phyloP scores from a whole-genome alignment of 495 filamentous ascomycete genomes.

The Aspergillus panamensis region DNA sequence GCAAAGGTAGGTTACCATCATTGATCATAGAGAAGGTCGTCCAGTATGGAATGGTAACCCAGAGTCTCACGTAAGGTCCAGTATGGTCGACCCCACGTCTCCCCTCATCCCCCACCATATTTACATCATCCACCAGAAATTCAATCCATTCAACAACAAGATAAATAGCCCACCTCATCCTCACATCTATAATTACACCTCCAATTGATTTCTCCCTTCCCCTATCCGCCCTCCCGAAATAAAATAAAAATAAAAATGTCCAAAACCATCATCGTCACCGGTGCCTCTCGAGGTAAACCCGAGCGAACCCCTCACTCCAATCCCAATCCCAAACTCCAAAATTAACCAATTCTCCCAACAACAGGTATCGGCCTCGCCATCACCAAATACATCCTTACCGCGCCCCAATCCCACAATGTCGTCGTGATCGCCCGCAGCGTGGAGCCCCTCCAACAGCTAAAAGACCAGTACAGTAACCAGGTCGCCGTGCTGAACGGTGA shows the following conservation, averaged over 20 bases:
- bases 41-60: not conserved
- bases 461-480: slow-evolving; percentile 58
- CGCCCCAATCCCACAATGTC: slow-evolving; percentile 59
- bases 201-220: too few species aligned
- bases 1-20: too few species aligned
- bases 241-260: slow-evolving; percentile 28
- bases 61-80: not conserved
- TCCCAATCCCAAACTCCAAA: slow-evolving; percentile 4
- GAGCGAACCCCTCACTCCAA: not conserved
- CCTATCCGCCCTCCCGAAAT: not conserved
- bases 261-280: slow-evolving; percentile 62
- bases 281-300: slow-evolving; percentile 55
- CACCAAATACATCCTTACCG: slow-evolving; percentile 65
- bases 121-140: not conserved
- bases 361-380: slow-evolving; percentile 82
- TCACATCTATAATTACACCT: too few species aligned
- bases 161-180: too few species aligned
- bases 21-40: too few species aligned
- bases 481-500: slow-evolving; percentile 76
- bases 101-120: not conserved
- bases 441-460: slow-evolving; percentile 62
- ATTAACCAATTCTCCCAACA: slow-evolving; percentile 1
- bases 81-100: not conserved
- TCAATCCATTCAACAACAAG: too few species aligned
- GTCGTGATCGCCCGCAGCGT: slow-evolving; percentile 71